phyloP scores from a whole-genome alignment of 768 basidiomycete species.

The Suillus brevipes region DNA sequence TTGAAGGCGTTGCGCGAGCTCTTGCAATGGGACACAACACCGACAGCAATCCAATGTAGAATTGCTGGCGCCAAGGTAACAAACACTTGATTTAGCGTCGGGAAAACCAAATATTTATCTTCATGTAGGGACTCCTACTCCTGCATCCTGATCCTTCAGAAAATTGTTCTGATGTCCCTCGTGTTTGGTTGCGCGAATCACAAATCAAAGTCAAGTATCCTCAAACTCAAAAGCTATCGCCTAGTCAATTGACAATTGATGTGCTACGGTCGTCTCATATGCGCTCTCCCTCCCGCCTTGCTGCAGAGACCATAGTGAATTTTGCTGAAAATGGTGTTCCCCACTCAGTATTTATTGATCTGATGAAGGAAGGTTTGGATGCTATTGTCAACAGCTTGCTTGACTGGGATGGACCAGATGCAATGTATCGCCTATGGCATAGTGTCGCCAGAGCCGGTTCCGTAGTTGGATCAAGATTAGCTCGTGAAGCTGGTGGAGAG shows the following conservation, averaged over 20 bases:
- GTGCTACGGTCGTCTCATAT: conserved; percentile 54
- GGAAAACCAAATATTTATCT: not conserved
- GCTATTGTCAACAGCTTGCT: conserved; percentile 40
- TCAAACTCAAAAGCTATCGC: conserved; percentile 30
- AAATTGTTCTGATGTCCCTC: conserved; percentile 22
- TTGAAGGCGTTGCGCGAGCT: conserved; percentile 35
- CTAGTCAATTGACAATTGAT: conserved; percentile 50
- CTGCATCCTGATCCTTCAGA: conserved; percentile 29
- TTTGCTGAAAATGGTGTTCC: conserved; percentile 65
- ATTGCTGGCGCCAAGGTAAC: conserved; percentile 46
- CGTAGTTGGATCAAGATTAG: conserved; percentile 41
- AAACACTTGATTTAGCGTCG: not conserved
- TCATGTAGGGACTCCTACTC: conserved; percentile 26
- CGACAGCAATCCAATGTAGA: conserved; percentile 53
- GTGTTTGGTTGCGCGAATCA: conserved; percentile 38
- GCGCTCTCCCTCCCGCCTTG: conserved; percentile 45
- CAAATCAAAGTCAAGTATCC: conserved; percentile 50
- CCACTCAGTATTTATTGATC: conserved; percentile 35
- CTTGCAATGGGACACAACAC: conserved; percentile 38
- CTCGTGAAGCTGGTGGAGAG: conserved; percentile 31
- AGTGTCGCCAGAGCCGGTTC: conserved; percentile 41
- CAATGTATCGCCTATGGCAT: conserved; percentile 44
- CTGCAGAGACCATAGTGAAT: conserved; percentile 62
- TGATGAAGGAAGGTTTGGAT: conserved; percentile 38
- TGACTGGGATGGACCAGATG: conserved; percentile 45